phyloP scores from a whole-genome alignment of 805 yeast genomes.

The Yamadazyma philogaea region DNA sequence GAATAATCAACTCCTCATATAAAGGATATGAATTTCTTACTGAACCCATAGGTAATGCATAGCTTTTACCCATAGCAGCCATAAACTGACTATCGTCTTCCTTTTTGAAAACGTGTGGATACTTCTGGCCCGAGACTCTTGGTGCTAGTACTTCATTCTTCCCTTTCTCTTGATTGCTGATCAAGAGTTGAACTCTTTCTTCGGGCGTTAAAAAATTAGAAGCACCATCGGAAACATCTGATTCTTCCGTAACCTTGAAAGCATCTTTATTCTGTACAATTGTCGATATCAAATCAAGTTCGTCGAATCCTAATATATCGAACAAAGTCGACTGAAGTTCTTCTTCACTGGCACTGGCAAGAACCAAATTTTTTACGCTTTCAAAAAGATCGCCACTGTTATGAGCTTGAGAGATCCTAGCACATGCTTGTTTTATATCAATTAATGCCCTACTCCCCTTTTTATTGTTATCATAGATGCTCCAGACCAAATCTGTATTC shows the following conservation, averaged over 20 bases:
- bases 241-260: slow-evolving; percentile 3
- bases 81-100: slow-evolving; percentile 63
- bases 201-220: slow-evolving; percentile 45
- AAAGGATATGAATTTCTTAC: slow-evolving; percentile 56
- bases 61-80: slow-evolving; percentile 77
- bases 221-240: slow-evolving; percentile 12
- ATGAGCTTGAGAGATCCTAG: slow-evolving; percentile 24
- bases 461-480: slow-evolving; percentile 15
- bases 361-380: slow-evolving; percentile 8
- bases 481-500: slow-evolving; percentile 25
- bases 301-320: slow-evolving; percentile 82
- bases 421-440: slow-evolving; percentile 29
- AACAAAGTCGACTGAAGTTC: slow-evolving; percentile 68
- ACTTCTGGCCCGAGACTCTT: slow-evolving; percentile 46
- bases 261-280: slow-evolving; percentile 47
- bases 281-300: slow-evolving; percentile 72
- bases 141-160: slow-evolving; percentile 50
- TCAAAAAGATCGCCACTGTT: slow-evolving; percentile 20
- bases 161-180: slow-evolving; percentile 47
- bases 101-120: slow-evolving; percentile 84
- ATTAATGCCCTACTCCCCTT: slow-evolving; percentile 9
- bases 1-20: slow-evolving; percentile 82
- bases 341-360: slow-evolving; percentile 37
- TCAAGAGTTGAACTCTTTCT: slow-evolving; percentile 53
- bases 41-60: slow-evolving; percentile 78